These are phyloP conservation scores for Eimeria zaria DNA, from an alignment of 169 alveolate genomes.

Conservation along the genomic window DNA sequence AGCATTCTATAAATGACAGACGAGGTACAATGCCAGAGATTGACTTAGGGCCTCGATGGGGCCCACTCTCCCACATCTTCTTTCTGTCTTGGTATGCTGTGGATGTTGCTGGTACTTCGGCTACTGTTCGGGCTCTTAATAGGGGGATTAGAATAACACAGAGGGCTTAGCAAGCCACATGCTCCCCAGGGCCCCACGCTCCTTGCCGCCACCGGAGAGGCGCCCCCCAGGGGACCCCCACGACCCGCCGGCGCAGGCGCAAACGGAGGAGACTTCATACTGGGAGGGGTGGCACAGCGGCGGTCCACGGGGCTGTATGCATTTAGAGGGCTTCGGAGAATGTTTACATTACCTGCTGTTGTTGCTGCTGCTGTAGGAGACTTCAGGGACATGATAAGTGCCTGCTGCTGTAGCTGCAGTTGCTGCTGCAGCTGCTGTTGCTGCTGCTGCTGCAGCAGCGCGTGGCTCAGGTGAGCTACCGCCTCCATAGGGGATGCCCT, in stretches of 20 bases:
- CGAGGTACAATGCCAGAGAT: background rate
- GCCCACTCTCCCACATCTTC: conserved; percentile 59
- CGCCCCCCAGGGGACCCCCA: conserved; percentile 52
- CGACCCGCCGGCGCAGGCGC: conserved; percentile 5
- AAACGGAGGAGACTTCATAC: conserved; percentile 29
- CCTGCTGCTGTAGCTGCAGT: too few relatives aligned
- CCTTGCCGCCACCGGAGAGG: conserved; percentile 1
- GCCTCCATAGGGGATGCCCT: conserved; percentile 47
- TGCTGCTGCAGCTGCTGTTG: too few relatives aligned
- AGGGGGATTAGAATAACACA: conserved; percentile 57
- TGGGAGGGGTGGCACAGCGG: conserved; percentile 24
- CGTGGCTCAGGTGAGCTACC: conserved; percentile 21
- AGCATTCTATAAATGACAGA: background rate
- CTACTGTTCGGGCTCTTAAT: conserved; percentile 50
- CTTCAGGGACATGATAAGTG: conserved; percentile 1
- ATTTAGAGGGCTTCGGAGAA: conserved; percentile 33
- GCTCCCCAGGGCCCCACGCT: conserved; percentile 68
- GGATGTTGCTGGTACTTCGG: conserved; percentile 74
- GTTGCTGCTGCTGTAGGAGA: conserved; percentile 63
- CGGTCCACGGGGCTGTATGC: conserved; percentile 53
- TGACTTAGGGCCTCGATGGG: conserved; percentile 14
- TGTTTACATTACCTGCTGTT: background rate
- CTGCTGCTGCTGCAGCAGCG: conserved; percentile 54
- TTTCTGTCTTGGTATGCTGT: conserved; percentile 56
- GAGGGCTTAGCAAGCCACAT: conserved; percentile 62